phyloP scores from a whole-genome alignment of 306 rosid genomes.

The Fagus crenata region DNA sequence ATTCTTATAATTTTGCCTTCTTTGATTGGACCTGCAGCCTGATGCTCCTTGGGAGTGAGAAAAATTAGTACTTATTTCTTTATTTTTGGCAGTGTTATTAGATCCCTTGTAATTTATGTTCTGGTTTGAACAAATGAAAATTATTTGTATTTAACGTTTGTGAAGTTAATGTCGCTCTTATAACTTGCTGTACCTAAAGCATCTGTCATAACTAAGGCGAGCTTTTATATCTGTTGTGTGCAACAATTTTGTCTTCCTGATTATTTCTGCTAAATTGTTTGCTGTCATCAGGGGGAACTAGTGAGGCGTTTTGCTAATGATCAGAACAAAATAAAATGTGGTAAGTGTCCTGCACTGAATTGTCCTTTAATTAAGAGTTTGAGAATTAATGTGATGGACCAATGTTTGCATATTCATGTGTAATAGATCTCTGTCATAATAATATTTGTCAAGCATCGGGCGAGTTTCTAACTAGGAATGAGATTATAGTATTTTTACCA shows the following conservation, averaged over 20 bases:
- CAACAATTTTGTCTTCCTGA: constrained; percentile 10
- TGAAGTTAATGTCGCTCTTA: not conserved
- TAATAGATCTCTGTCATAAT: not conserved
- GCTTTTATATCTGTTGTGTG: constrained; percentile 7
- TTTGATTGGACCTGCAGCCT: not conserved
- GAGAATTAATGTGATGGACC: not conserved
- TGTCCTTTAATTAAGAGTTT: constrained; percentile 1
- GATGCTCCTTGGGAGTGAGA: not conserved
- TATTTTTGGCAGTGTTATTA: not conserved
- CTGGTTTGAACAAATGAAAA: not conserved
- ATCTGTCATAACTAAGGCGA: not conserved
- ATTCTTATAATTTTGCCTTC: not conserved
- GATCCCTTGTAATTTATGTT: not conserved
- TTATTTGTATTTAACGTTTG: not conserved
- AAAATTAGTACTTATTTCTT: not conserved
- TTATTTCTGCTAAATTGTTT: constrained; percentile 19
- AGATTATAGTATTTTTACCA: not conserved
- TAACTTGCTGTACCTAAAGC: not conserved
- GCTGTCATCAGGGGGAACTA: constrained; percentile 78
- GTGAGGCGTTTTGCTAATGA: constrained; percentile 90
- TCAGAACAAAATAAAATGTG: constrained; percentile 87
- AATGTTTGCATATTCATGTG: not conserved
- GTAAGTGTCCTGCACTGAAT: constrained; percentile 43
- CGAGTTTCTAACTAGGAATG: not conserved
- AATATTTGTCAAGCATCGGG: not conserved